Base-by-base conservation (phyloP, 345 rosid genomes). In the Stellera chamaejasme region DNA sequence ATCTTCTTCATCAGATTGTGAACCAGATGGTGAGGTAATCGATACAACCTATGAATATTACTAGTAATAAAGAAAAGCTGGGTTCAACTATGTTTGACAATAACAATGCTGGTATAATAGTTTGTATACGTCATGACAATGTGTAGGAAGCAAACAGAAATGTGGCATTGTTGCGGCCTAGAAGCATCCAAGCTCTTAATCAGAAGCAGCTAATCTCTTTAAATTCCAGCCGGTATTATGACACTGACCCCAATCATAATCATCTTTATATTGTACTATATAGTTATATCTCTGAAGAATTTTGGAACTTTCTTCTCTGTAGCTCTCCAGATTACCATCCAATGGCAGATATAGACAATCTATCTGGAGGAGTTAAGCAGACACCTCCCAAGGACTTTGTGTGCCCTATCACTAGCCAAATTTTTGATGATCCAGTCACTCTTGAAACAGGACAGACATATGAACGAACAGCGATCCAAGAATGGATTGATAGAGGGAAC, bases 401-500 rank as follows among this genome's bases (percentile, higher is more conserved):
- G 28, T 85, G 92, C 60, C 92, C 85, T 49, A 82, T 85, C 39
- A 85, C 88, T 10, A 77, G 79, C 65, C 75, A 78, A 43, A 19
- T 77, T 2, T 82, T 85, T 47, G 68, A 72, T 48, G 88, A 79
- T 57, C 92, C 92, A 0, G 92, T 82, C 51, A 85, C 92, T 53
- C 76, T 85, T 0, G 92, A 85, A 75, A 85, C 92, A 2, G 92
- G 92, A 2, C 92, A 85, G 82, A 85, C 92, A 0, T 85, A 85
- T 11, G 92, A 85, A 68, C 77, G 92, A 13, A 67, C 39, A 51
- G 88, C 92, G 4, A 82, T 82, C 14, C 77, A 76, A 60, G 92
- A 82, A 61, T 82, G 92, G 92, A 58, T 85, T 2, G 78, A 76
- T 39, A 63, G 88, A 57, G 92, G 92, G 28, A 82, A 77, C 71